Evolutionary conservation across 2,329 filamentous ascomycete genomes (phyloP).

Genomic region (Metarhizium humberi): DNA sequence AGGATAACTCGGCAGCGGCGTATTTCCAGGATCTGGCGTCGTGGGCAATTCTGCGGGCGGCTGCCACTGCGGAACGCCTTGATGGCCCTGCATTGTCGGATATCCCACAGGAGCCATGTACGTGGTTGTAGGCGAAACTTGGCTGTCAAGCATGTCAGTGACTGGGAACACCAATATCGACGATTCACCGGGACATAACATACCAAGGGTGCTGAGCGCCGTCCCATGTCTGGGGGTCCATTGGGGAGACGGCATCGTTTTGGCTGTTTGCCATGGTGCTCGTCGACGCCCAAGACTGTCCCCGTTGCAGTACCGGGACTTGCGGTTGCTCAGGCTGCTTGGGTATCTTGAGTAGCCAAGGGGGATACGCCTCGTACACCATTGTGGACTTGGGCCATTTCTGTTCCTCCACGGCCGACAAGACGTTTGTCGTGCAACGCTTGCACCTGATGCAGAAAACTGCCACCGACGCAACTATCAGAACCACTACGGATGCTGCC

Average conservation of each 20-base stretch:
- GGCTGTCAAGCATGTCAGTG: background rate
- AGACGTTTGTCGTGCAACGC: background rate
- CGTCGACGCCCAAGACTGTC: background rate
- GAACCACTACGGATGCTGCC: background rate
- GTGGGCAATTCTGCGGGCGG: conserved; percentile 4
- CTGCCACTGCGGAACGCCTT: background rate
- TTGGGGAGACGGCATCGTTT: background rate
- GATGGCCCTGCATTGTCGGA: background rate
- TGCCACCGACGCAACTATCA: background rate
- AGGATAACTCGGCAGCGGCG: conserved; percentile 24
- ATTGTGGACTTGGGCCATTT: background rate
- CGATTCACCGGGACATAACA: background rate
- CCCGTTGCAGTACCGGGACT: background rate
- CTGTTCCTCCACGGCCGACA: background rate
- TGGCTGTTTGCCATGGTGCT: background rate
- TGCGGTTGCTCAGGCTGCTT: background rate
- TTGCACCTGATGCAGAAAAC: background rate
- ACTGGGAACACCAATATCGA: background rate
- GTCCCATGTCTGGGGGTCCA: background rate
- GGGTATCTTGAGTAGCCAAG: background rate
- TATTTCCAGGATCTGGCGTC: conserved; percentile 19
- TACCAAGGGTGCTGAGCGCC: background rate
- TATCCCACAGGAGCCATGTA: background rate
- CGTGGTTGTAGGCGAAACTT: background rate
- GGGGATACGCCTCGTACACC: background rate